phyloP scores from a whole-genome alignment of 129 eudicot species.

The Daucus carota region DH1_v3.0 NC_030384.2:32268501-32269000 shows the following conservation, averaged over 20 bases:
- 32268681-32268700: background rate
- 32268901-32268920: too few relatives aligned
- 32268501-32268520: slow-evolving; percentile 20
- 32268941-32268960: too few relatives aligned
- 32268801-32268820: slow-evolving; percentile 99
- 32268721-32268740: background rate
- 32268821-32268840: slow-evolving; percentile 45
- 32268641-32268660: background rate
- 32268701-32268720: background rate
- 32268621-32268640: slow-evolving; percentile 59
- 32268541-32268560: slow-evolving; percentile 99
- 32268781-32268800: slow-evolving; percentile 99
- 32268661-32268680: slow-evolving; percentile 19
- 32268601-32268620: slow-evolving; percentile 99
- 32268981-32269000: too few relatives aligned
- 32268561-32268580: slow-evolving; percentile 98
- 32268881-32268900: too few relatives aligned
- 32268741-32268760: slow-evolving; percentile 17
- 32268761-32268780: slow-evolving; percentile 84
- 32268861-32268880: background rate
- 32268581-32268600: slow-evolving; percentile 96
- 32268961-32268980: too few relatives aligned
- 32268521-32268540: slow-evolving; percentile 74
- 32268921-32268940: too few relatives aligned
- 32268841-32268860: slow-evolving; percentile 26